Conservation (phyloP, 2,329 filamentous ascomycete species). For the Aureobasidium subglaciale region DNA sequence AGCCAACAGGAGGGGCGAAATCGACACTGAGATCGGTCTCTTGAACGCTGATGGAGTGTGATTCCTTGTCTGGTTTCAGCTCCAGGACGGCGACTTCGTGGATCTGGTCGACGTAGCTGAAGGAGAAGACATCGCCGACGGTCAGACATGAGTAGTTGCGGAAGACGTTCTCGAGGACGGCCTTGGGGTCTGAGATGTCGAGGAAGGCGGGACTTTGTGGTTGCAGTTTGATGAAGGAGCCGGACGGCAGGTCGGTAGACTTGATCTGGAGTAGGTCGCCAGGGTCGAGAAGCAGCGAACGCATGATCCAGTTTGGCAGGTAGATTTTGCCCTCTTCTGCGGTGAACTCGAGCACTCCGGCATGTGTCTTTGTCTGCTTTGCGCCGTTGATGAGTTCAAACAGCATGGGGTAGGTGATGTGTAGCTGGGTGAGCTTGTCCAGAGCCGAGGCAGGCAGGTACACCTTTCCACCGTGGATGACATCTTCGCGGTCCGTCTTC, state of each 20-base stretch:
- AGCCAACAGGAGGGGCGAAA: conserved; percentile 88
- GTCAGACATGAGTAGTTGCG: conserved; percentile 91
- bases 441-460: conserved; percentile 93
- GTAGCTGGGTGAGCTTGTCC: conserved; percentile 90
- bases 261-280: conserved; percentile 94
- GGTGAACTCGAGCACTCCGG: conserved; percentile 93
- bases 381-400: conserved; percentile 93
- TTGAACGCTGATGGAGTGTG: conserved; percentile 79
- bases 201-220: conserved; percentile 89
- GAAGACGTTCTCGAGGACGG: conserved; percentile 93
- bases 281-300: conserved; percentile 78
- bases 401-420: conserved; percentile 95
- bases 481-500: conserved; percentile 79
- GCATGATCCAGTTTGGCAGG: conserved; percentile 96
- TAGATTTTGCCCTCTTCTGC: conserved; percentile 96
- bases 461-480: conserved; percentile 97
- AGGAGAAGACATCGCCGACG: conserved; percentile 90
- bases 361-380: conserved; percentile 74
- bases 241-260: conserved; percentile 84
- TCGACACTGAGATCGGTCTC: conserved; percentile 97
- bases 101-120: conserved; percentile 89
- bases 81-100: conserved; percentile 93
- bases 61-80: conserved; percentile 76
- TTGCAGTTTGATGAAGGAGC: conserved; percentile 91
- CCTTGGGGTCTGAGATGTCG: conserved; percentile 94